Base-by-base conservation (phyloP, 495 filamentous ascomycete species). In the Penicillium atrosanguineum region DNA sequence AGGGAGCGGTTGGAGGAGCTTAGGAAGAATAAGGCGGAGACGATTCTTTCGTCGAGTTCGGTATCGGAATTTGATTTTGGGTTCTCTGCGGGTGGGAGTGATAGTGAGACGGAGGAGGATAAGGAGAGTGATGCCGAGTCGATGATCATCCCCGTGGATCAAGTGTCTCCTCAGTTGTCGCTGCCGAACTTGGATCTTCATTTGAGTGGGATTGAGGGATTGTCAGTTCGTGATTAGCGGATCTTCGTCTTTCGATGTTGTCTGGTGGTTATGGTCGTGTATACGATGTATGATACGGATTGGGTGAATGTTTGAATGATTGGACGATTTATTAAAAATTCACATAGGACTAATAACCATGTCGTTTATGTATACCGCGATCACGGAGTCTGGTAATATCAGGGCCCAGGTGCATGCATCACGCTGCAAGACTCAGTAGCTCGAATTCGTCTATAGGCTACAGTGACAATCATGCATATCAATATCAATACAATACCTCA, bases 41-140 rank as follows among this genome's bases (percentile, higher is more conserved):
- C 25, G 7, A 14, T 48, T 45, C 44, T 21, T 8, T 50, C 8
- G 34, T 46, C 4, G 53, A 49, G 12, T 58, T 62, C 63, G 4
- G 55, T 59, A 29, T 67, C 63, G 4, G 61, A 62, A 2, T 64
- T 64, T 38, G 58, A 67, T 50, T 67, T 67, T 46, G 64, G 61
- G 8, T 62, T 67, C 36, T 48, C 48, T 9, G 56, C 56, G 40
- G 46, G 14, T 15, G 44, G 14, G 3, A 62, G 61, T 62, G 61
- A 56, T 40, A 62, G 58, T 40, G 58, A 62, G 20, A 53, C 48
- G 3, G 41, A 40, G 48, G 19, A 38, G n/a, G 44, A 55, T 1
- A 44, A 57, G 11, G 23, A 44, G n/a, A n/a, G 46, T 39, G 39
- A 53, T 19, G 18, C 50, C 29, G 40, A 34, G 11, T 34, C 31